Base-by-base conservation (phyloP, 176 grass and related monocot species). In the Carex scoparia region DNA sequence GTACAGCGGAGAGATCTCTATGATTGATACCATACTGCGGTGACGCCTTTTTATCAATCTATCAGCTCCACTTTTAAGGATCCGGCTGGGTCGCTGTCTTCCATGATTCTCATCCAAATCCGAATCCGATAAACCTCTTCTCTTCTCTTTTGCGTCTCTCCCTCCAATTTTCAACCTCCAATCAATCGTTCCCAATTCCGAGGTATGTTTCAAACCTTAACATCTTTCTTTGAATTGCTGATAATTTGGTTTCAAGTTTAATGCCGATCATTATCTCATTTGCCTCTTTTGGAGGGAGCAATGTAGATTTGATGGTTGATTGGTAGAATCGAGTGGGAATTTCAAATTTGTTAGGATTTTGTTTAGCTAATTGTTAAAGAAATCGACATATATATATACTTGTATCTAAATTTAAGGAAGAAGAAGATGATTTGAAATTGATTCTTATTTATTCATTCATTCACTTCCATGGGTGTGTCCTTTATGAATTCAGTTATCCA, bases 11-110 rank as follows among this genome's bases (percentile, higher is more conserved):
- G 37, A 71, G 33, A 40, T 69, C 4, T 67, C 6, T 67, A 46
- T 71, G 16, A 42, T 71, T 7, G 1, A 8, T 69, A 7, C 1
- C 33, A 40, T 40, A 18, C 66, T 18, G 66, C 38, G 4, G 1
- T 14, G 12, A 69, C 68, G 15, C 68, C 68, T 44, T 71, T 67
- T 46, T 44, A 71, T 71, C 15, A 19, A 71, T 71, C 15, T 11
- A 71, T 46, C 68, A 2, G 68, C 65, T 67, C 31, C 12, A 73
- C 10, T 73, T 77, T 78, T 35, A 78, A 78, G 74, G 27, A 78
- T 78, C 11, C 74, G 12, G 51, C 28, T 6, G 74, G 74, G 48
- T 77, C 73, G 48, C 51, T 77, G 73, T 78, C 74, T 32, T 53
- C 70, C n/a, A 51, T 74, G 30, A 35, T 67, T 53, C 19, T 10